Conservation (phyloP, 1,284 basidiomycete species). For the Trametes sp. region DNA sequence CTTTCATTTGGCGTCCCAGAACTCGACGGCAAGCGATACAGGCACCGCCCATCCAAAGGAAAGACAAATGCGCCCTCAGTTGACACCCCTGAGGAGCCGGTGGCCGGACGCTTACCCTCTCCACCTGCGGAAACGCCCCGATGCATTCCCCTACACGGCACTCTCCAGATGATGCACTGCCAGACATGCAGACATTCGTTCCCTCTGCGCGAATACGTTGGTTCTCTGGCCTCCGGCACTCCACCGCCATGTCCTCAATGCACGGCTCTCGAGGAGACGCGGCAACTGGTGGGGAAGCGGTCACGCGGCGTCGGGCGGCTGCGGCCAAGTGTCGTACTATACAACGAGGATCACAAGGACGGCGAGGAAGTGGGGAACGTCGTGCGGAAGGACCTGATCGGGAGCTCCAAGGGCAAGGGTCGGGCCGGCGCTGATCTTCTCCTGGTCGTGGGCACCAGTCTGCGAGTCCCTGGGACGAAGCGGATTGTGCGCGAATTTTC, state of each 20-base stretch:
- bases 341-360: slow-evolving; percentile 89
- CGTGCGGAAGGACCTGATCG: slow-evolving; percentile 79
- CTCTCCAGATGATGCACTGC: slow-evolving; percentile 83
- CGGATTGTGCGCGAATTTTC: slow-evolving; percentile 92
- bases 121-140: slow-evolving; percentile 63
- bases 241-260: slow-evolving; percentile 87
- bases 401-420: slow-evolving; percentile 68
- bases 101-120: slow-evolving; percentile 47
- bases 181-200: slow-evolving; percentile 79
- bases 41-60: slow-evolving; percentile 48
- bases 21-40: slow-evolving; percentile 60
- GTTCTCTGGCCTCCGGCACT: slow-evolving; percentile 62
- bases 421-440: slow-evolving; percentile 82
- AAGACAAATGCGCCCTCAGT: slow-evolving; percentile 21
- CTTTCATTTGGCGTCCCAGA: slow-evolving; percentile 80
- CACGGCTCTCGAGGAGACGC: slow-evolving; percentile 69
- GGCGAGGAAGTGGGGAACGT: slow-evolving; percentile 87
- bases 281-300: slow-evolving; percentile 81
- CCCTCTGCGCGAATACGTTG: slow-evolving; percentile 67
- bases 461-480: slow-evolving; percentile 93
- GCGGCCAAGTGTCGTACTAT: slow-evolving; percentile 89
- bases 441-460: slow-evolving; percentile 90
- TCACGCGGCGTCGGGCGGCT: slow-evolving; percentile 83
- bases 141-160: slow-evolving; percentile 92
- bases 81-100: slow-evolving; percentile 18